Evolutionary conservation across 208 protist genomes (phyloP), one percentile per base, ranked within the genome.

Genomic region (Crithidia acanthocephali): DNA sequence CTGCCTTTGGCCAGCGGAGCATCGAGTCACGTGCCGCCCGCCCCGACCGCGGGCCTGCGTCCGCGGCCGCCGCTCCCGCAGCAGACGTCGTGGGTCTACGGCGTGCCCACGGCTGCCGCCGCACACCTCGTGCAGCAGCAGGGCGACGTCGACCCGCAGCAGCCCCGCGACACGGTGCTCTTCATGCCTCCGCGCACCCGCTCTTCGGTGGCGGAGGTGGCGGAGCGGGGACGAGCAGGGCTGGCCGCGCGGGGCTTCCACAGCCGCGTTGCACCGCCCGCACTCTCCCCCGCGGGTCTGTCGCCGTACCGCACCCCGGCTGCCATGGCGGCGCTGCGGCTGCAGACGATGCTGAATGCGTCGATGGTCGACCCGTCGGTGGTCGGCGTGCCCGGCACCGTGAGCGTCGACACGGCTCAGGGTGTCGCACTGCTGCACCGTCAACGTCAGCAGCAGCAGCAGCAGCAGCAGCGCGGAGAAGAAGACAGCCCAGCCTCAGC

Each of bases 21-120:
- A 8, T n/a, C n/a, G n/a, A n/a, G n/a, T n/a, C n/a, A n/a, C n/a
- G n/a, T n/a, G n/a, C n/a, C n/a, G n/a, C n/a, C n/a, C n/a, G n/a
- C n/a, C n/a, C n/a, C n/a, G n/a, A n/a, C n/a, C n/a, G n/a, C n/a
- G 27, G 28, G 48, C 13, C n/a, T 40, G 52, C 35, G 30, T 28
- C 40, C 22, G 44, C 32, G 44, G 4, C 30, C 62, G 33, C 51
- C 63, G 40, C 48, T 75, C 25, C 80, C 74, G 28, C 57, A 66
- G 40, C 59, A 84, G 47, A 84, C 85, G 8, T 74, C 80, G 60
- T 92, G 86, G 89, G 72, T 83, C 13, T 94, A 94, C 69, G 86
- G 86, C 18, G 67, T 94, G 4, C 80, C 84, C 3, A 42, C 71
- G 20, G 45, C 66, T 10, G 40, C 56, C 52, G 72, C 65, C 6